Percentiles rank a stretch among this genome's conserved stretches.
These are phyloP conservation scores for Pleodorina starrii DNA, from an alignment of 139 green algal species.

Conservation along the genomic window DNA sequence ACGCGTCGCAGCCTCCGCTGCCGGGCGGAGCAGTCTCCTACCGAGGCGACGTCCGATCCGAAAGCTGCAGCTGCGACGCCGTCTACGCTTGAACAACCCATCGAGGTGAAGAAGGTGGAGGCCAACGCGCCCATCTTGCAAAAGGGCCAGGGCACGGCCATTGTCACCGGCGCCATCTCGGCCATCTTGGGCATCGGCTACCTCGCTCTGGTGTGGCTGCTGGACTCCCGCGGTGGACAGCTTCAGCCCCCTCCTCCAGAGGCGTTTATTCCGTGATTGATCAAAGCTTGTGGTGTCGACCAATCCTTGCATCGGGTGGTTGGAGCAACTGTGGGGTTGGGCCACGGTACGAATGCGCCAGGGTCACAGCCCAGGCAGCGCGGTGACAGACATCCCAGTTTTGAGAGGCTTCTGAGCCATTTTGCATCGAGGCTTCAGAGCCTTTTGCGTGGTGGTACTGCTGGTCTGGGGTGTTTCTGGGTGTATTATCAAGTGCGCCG, in stretches of 20 bases:
- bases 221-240: slow-evolving; percentile 72
- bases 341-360: too few species aligned
- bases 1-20: slow-evolving; percentile 5
- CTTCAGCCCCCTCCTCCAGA: slow-evolving; percentile 80
- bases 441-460: neutral
- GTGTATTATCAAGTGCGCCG: too few species aligned
- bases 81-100: neutral
- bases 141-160: slow-evolving; percentile 74
- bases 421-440: neutral
- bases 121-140: slow-evolving; percentile 47
- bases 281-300: too few species aligned
- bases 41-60: neutral
- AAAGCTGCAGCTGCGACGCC: neutral
- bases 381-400: too few species aligned
- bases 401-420: neutral
- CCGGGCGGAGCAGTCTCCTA: slow-evolving; percentile 12
- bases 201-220: slow-evolving; percentile 69
- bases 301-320: too few species aligned
- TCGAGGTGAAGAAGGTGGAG: slow-evolving; percentile 21
- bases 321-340: too few species aligned
- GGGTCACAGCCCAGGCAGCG: too few species aligned
- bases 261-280: slow-evolving; percentile 63
- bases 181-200: slow-evolving; percentile 78
- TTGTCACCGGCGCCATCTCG: slow-evolving; percentile 78
- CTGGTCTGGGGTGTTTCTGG: too few species aligned